phyloP scores from a whole-genome alignment of 371 early-diverging fungal genomes.

The Capniomyces stellatus region DNA sequence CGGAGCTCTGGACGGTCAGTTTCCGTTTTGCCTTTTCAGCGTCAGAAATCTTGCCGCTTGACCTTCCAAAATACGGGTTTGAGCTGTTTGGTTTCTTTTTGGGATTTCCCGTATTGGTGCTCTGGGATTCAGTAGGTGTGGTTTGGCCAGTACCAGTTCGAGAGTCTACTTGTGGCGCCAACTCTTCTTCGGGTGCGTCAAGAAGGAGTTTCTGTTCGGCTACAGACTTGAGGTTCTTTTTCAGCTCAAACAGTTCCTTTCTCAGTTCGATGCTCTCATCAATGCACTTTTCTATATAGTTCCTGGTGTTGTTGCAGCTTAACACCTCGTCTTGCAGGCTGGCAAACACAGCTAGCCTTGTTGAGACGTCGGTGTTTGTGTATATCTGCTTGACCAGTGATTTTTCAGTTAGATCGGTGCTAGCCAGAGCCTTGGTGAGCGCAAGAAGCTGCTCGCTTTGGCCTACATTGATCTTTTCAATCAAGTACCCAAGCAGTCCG shows the following conservation, averaged over 20 bases:
- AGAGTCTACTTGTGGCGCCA: no score
- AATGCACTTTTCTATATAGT: slow-evolving; percentile 46
- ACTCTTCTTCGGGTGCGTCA: slow-evolving; percentile 5
- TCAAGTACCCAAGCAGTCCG: slow-evolving; percentile 15
- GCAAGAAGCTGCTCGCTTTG: not conserved
- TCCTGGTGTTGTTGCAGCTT: slow-evolving; percentile 23
- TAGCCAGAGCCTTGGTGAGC: not conserved
- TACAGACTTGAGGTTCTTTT: slow-evolving; percentile 35
- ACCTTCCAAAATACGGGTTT: no score
- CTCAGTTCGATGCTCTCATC: slow-evolving; percentile 41
- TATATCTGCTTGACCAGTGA: slow-evolving; percentile 4
- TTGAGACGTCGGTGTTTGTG: not conserved
- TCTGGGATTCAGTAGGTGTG: no score
- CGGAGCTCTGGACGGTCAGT: slow-evolving; percentile 1
- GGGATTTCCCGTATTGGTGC: no score
- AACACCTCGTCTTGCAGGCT: slow-evolving; percentile 13
- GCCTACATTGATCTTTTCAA: slow-evolving; percentile 5
- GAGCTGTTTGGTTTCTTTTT: no score
- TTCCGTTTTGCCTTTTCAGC: not conserved
- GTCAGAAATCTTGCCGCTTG: not conserved
- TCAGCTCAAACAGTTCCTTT: slow-evolving; percentile 42
- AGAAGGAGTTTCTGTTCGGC: slow-evolving; percentile 13
- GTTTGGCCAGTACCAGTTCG: no score
- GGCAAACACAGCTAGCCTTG: slow-evolving; percentile 16
- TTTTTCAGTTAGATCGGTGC: not conserved